Percentiles rank a stretch among this genome's conserved stretches.
These are phyloP conservation scores for Penicillium thymicola DNA, from an alignment of 2,329 filamentous ascomycete species.

Conservation along the genomic window DNA sequence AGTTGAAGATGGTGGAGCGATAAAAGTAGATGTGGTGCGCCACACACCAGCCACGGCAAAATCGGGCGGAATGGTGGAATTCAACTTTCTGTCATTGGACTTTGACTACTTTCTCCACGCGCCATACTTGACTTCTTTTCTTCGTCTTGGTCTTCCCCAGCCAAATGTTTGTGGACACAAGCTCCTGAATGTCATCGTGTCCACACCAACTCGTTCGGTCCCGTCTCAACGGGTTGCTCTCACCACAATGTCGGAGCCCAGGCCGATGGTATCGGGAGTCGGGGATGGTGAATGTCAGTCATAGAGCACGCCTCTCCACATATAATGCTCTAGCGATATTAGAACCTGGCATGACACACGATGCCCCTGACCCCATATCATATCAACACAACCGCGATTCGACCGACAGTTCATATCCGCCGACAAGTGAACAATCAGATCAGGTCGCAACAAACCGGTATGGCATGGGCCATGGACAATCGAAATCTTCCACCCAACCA, in stretches of 20 bases:
- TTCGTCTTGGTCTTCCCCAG: background rate
- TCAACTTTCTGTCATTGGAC: conserved; percentile 9
- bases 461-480: background rate
- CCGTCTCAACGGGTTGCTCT: conserved; percentile 29
- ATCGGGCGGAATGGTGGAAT: conserved; percentile 22
- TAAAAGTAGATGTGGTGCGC: conserved; percentile 26
- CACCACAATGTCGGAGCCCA: conserved; percentile 16
- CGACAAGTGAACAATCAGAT: background rate
- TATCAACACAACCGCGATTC: background rate
- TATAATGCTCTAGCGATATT: conserved; percentile 2
- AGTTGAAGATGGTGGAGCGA: conserved; percentile 11
- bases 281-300: conserved; percentile 11
- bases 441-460: background rate
- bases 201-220: conserved; percentile 29
- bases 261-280: conserved; percentile 23
- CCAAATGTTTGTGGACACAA: conserved; percentile 22
- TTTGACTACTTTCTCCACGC: background rate
- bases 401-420: background rate
- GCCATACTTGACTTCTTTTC: background rate
- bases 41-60: conserved; percentile 36
- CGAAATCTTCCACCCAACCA: background rate
- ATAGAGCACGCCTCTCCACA: conserved; percentile 8
- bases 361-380: background rate
- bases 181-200: conserved; percentile 39
- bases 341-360: background rate